Evolutionary conservation across 495 filamentous ascomycete species (phyloP).

Genomic region (Lasiosphaeria ovina): DNA sequence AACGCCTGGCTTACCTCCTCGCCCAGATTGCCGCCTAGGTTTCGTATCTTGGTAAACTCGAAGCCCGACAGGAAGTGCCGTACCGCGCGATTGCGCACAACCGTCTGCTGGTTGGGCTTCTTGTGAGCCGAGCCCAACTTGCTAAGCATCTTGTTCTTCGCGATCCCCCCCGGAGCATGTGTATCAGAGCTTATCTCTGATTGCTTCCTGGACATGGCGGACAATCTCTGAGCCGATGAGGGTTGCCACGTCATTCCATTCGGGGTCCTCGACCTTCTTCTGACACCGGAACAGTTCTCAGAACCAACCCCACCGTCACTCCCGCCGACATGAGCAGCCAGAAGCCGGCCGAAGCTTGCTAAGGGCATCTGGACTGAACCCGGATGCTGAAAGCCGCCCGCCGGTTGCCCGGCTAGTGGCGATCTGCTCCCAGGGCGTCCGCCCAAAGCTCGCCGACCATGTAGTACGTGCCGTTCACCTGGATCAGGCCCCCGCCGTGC

Average conservation of each 20-base stretch:
- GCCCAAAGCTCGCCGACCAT: conserved; percentile 59
- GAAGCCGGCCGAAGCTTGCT: conserved; percentile 34
- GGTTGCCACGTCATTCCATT: conserved; percentile 95
- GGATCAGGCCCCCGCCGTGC: conserved; percentile 54
- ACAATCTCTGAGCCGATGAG: conserved; percentile 85
- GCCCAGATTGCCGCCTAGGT: conserved; percentile 93
- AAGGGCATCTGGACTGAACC: conserved; percentile 30
- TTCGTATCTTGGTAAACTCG: conserved; percentile 95
- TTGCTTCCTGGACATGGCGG: conserved; percentile 63
- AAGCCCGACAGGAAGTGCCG: conserved; percentile 77
- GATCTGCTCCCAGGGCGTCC: conserved; percentile 55
- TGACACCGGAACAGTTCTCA: too few species aligned
- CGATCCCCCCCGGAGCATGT: conserved; percentile 86
- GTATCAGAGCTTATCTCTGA: conserved; percentile 59
- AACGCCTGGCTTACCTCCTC: conserved; percentile 76
- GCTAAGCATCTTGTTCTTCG: conserved; percentile 90
- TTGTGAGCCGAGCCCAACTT: conserved; percentile 88
- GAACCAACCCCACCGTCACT: too few species aligned
- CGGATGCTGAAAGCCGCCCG: conserved; percentile 31
- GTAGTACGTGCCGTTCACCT: conserved; percentile 57
- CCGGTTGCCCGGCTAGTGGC: conserved; percentile 43
- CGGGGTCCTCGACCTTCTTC: conserved; percentile 71
- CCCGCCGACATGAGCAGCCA: too few species aligned
- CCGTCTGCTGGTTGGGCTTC: conserved; percentile 91
- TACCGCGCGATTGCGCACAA: conserved; percentile 80